phyloP scores from a whole-genome alignment of 1,284 basidiomycete genomes.

The Boletellus deceptivus region DNA sequence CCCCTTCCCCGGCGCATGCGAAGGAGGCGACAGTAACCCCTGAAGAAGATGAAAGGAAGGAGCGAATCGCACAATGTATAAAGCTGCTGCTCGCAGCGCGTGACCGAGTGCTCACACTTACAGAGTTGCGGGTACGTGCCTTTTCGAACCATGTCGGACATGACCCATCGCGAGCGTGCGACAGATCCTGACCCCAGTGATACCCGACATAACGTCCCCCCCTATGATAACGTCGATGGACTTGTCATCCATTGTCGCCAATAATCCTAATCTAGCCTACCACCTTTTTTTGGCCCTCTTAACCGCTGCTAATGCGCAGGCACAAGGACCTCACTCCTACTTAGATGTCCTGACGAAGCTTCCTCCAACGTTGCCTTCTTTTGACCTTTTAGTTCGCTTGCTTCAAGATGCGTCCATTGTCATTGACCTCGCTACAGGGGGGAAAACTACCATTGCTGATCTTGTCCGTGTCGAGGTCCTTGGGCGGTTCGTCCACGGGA shows the following conservation, averaged over 20 bases:
- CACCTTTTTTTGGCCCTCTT: slow-evolving; percentile 60
- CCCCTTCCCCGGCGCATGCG: slow-evolving; percentile 19
- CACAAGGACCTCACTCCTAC: slow-evolving; percentile 44
- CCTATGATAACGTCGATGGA: slow-evolving; percentile 65
- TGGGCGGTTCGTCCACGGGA: slow-evolving; percentile 64
- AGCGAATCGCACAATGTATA: slow-evolving; percentile 51
- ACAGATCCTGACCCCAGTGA: slow-evolving; percentile 38
- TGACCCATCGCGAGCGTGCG: neutral
- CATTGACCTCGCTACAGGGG: slow-evolving; percentile 36
- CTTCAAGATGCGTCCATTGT: slow-evolving; percentile 56
- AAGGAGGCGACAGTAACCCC: slow-evolving; percentile 24
- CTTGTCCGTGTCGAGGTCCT: slow-evolving; percentile 61
- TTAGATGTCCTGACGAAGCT: slow-evolving; percentile 49
- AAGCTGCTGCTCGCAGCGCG: slow-evolving; percentile 63
- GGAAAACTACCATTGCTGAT: slow-evolving; percentile 58
- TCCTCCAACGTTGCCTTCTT: slow-evolving; percentile 67
- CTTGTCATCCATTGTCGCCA: slow-evolving; percentile 58
- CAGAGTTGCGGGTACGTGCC: slow-evolving; percentile 63
- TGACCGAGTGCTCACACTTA: slow-evolving; percentile 64
- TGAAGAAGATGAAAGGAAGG: slow-evolving; percentile 40
- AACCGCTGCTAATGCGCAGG: slow-evolving; percentile 35
- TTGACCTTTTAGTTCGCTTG: slow-evolving; percentile 67
- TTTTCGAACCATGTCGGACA: neutral
- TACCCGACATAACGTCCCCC: slow-evolving; percentile 50
- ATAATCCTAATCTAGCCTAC: slow-evolving; percentile 66